These are phyloP conservation scores for Lasiosphaeria ovina DNA, from an alignment of 495 filamentous ascomycete species.

Conservation along the genomic window DNA sequence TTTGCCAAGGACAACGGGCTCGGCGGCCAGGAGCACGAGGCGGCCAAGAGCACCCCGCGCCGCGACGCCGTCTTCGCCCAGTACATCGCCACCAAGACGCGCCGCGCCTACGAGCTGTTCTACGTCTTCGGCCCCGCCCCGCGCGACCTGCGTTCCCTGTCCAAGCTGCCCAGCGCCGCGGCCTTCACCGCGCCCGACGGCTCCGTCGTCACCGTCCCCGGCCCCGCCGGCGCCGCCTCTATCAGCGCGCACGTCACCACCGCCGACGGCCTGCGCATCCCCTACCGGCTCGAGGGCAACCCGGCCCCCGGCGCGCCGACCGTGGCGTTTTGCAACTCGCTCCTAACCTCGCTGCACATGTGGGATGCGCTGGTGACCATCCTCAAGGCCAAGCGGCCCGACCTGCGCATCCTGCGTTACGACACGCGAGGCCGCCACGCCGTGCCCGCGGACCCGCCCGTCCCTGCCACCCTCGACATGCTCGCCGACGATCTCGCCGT, in stretches of 20 bases:
- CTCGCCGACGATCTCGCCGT: conserved; percentile 62
- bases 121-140: conserved; percentile 76
- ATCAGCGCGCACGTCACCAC: conserved; percentile 67
- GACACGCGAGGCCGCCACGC: conserved; percentile 62
- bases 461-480: conserved; percentile 55
- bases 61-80: conserved; percentile 52
- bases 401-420: conserved; percentile 70
- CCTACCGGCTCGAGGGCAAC: conserved; percentile 73
- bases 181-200: conserved; percentile 55
- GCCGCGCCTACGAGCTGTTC: conserved; percentile 65
- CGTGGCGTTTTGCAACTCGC: conserved; percentile 71
- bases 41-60: conserved; percentile 59
- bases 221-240: conserved; percentile 35
- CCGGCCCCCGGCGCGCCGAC: conserved; percentile 61
- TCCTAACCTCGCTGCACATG: conserved; percentile 69
- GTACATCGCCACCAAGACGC: conserved; percentile 53
- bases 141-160: conserved; percentile 58
- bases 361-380: conserved; percentile 71
- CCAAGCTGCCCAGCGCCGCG: conserved; percentile 29
- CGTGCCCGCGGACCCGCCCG: conserved; percentile 39
- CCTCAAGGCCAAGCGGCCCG: conserved; percentile 53
- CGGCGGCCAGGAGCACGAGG: conserved; percentile 59
- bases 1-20: conserved; percentile 64
- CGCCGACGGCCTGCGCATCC: conserved; percentile 65
- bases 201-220: conserved; percentile 45